Evolutionary conservation across 352 stramenopile genomes (phyloP), one percentile per base, ranked within the genome.

Genomic region (Pythium folliculosum): DNA sequence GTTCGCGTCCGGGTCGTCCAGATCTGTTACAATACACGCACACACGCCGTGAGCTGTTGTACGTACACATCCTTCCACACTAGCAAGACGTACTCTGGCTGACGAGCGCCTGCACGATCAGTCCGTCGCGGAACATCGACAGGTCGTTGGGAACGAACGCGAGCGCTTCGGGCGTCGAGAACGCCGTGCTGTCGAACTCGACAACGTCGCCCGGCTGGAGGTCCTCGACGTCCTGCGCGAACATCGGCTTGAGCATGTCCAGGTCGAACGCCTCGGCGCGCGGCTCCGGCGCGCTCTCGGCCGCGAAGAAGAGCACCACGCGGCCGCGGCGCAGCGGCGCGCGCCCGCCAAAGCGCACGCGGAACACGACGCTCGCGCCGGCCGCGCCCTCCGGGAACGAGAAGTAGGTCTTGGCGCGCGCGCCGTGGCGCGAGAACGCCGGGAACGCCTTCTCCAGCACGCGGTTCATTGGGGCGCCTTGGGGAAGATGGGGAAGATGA

Each of bases 401-500:
- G 73, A 88, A 92, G 70, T 92, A 92, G 23, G 32, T 77, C 68
- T 75, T 71, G 16, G 65, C 17, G 3, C 58, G 57, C 7, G 61
- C 60, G 59, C 62, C 60, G 59, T 89, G 77, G 43, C 80, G 74
- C 21, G 60, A 79, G 68, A 87, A 91, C 62, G 80, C 45, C 22
- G 78, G 77, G 67, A 90, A 92, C n/a, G 81, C 76, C 27, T 75
- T 84, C 71, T 92, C 80, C 23, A 92, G 73, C 32, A 84, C 78
- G 65, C 81, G 84, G 51, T 92, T 90, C 84, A 92, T 92, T 5
- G 3, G 9, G 1, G 1, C 37, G 9, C 37, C 9, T 7, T 12
- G 14, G 37, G 37, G n/a, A n/a, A n/a, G n/a, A n/a, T n/a, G n/a
- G 5, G 27, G 27, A 32, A 5, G 27, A 32, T 2, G 27, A 32